Conservation (phyloP, 2,329 filamentous ascomycete genomes). For the Cadophora gregata region DNA sequence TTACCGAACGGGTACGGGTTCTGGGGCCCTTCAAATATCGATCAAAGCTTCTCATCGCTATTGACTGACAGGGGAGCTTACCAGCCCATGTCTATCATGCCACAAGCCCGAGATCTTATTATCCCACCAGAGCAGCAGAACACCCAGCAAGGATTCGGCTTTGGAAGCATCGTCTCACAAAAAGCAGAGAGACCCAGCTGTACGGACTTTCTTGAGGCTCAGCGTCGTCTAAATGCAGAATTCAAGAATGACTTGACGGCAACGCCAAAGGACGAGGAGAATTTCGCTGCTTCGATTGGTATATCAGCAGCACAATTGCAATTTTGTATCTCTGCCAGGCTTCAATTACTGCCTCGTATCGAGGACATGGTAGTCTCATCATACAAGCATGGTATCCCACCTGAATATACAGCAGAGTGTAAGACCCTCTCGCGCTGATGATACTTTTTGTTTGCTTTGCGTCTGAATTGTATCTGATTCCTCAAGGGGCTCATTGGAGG, state of each 20-base stretch:
- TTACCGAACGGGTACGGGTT: not conserved
- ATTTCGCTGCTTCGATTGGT: constrained; percentile 1
- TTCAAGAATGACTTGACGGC: not conserved
- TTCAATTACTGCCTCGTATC: not conserved
- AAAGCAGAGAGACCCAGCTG: not conserved
- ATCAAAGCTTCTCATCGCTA: not conserved
- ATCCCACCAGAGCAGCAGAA: no score
- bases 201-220: not conserved
- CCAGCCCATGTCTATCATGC: not conserved
- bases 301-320: not conserved
- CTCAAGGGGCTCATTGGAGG: no score
- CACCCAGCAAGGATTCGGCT: no score
- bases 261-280: not conserved
- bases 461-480: no score
- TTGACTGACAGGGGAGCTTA: not conserved
- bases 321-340: constrained; percentile 11
- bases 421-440: not conserved
- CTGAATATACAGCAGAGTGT: not conserved
- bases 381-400: not conserved
- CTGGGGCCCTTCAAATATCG: not conserved
- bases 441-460: no score
- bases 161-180: not conserved
- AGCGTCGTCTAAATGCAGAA: not conserved
- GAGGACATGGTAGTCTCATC: not conserved
- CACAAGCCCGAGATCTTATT: not conserved